Percentiles rank a stretch among this genome's conserved stretches.
These are phyloP conservation scores for Penicillium canariense DNA, from an alignment of 495 filamentous ascomycete species.

Conservation along the genomic window DNA sequence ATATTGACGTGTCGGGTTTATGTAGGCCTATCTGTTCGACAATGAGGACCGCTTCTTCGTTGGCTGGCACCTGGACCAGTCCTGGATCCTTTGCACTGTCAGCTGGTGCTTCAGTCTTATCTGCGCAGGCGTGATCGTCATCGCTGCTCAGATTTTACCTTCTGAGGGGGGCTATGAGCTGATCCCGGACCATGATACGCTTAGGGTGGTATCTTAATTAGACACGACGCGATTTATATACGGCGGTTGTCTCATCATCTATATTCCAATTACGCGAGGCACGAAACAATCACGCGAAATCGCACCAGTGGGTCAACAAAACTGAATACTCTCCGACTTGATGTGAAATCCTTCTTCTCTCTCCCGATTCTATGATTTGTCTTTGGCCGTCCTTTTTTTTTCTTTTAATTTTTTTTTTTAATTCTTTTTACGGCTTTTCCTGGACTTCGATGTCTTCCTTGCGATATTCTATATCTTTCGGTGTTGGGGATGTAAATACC, in stretches of 20 bases:
- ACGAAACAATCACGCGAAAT: background rate
- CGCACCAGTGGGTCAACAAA: background rate
- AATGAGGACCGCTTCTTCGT: conserved; percentile 82
- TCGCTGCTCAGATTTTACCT: conserved; percentile 65
- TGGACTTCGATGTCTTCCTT: too few species aligned
- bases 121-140: conserved; percentile 57
- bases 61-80: conserved; percentile 78
- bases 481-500: conserved; percentile 10
- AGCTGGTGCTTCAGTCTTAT: conserved; percentile 67
- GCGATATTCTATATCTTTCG: background rate
- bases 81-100: conserved; percentile 72
- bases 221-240: background rate
- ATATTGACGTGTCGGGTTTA: background rate
- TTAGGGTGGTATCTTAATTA: conserved; percentile 11
- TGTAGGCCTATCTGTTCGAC: conserved; percentile 76
- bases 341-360: background rate
- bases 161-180: conserved; percentile 84
- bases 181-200: conserved; percentile 49
- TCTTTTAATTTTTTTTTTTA: background rate
- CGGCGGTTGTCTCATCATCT: conserved; percentile 6
- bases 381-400: conserved; percentile 2
- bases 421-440: too few species aligned
- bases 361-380: background rate
- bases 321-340: background rate
- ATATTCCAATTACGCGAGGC: background rate